These are phyloP conservation scores for Leccinum fuscescens DNA, from an alignment of 1,284 basidiomycete genomes.

Conservation along the genomic window DNA sequence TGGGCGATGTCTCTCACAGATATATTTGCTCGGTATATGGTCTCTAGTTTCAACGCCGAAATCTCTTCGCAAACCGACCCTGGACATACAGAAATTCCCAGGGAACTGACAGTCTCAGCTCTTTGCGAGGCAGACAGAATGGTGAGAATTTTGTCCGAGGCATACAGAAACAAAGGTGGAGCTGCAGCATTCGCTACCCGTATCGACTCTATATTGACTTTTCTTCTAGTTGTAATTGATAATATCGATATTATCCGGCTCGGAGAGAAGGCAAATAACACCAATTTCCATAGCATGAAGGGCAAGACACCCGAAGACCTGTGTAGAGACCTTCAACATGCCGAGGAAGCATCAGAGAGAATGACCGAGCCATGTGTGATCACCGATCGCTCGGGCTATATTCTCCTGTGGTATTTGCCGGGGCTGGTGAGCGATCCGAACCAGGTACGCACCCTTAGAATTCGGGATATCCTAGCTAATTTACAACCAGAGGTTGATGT, in stretches of 20 bases:
- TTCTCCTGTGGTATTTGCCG: background rate
- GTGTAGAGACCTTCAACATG: background rate
- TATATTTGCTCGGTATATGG: background rate
- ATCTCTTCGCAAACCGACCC: background rate
- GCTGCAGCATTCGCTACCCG: background rate
- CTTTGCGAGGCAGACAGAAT: background rate
- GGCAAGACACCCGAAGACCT: background rate
- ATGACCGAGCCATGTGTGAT: background rate
- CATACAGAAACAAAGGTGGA: background rate
- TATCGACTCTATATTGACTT: background rate
- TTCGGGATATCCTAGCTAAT: no score
- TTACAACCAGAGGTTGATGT: no score
- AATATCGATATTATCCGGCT: background rate
- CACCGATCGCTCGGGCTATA: background rate
- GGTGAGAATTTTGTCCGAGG: background rate
- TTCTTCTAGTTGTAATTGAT: background rate
- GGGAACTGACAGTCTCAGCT: background rate
- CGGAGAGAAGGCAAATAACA: background rate
- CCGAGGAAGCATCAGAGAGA: background rate
- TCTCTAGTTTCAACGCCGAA: background rate
- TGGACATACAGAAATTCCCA: background rate
- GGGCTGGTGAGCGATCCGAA: no score
- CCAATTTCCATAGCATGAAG: background rate
- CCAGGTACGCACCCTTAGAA: no score
- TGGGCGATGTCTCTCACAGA: background rate